Base-by-base conservation (phyloP, 2,329 filamentous ascomycete genomes). In the Beauveria pseudobassiana region DNA sequence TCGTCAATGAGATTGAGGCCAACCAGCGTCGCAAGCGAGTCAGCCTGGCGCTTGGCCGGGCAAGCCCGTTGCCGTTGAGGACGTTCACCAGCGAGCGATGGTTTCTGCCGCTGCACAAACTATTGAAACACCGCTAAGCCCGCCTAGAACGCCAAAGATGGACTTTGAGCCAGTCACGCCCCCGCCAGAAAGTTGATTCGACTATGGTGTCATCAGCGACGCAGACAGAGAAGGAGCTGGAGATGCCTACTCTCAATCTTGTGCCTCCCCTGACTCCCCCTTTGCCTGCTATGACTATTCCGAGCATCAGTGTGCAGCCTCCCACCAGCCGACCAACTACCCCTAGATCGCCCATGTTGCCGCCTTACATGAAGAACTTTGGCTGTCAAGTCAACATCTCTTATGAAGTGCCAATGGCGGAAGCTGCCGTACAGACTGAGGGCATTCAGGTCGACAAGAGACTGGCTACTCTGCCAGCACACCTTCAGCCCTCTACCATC, bases 271-370 rank as follows among this genome's bases (percentile, higher is more conserved):
- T 73, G 9, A 55, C 59, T 16, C 74, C 66, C 53, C 69, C 66
- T 65, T 75, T 73, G 10, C 74, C 75, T 62, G 76, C 78, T 66
- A 74, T 85, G 63, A 70, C 80, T 5, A 89, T 97, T 64, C 93
- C 93, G 0, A 90, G 87, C 68, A 99, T 99, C 70, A 89, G 91
- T 61, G 91, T 99, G 57, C 90, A 96, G 67, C 95, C 95, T 38
- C 93, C 95, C 0, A 86, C 82, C 3, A 96, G 91, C 61, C 85
- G 89, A 53, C 92, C 93, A n/a, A 80, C 87, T 5, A 92, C 91
- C 2, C 91, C 91, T 2, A 84, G 83, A 53, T 85, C 88, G 66
- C 87, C 88, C 57, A 81, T 87, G 6, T 83, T 96, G 60, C 87
- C 96, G 34, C 92, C 92, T 59, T 87, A 93, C 62, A 86, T 86